Evolutionary conservation across 2,329 filamentous ascomycete species (phyloP), one percentile per base, ranked within the genome.

Genomic region (Ophiostoma pallidulum): DNA sequence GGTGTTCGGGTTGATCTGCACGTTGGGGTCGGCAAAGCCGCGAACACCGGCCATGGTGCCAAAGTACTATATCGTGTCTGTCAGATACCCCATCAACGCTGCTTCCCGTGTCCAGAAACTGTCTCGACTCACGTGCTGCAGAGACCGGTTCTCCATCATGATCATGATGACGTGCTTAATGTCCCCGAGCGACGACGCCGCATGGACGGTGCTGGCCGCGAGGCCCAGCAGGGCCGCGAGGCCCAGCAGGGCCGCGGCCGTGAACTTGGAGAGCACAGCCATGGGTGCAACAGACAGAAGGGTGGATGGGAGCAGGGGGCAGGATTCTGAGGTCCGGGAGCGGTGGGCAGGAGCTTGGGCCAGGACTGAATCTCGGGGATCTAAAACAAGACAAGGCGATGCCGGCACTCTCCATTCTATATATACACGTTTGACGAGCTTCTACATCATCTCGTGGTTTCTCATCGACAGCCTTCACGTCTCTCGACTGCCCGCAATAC

Each of bases 91-190:
- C 7, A 8, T 9, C 12, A 28, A 8, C 22, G 9, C 3, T 22
- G 4, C 14, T 26, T 19, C 6, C 24, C 6, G 24, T 28, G 24
- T 10, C 24, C 24, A 14, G 14, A 29, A 24, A 28, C 13, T 18
- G 19, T 3, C 4, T 12, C 5, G 7, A 48, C 60, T 47, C 38
- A 61, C 60, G 28, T 63, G 61, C 47, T 62, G 59, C 39, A 63
- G 59, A 1, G 61, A 61, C 13, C 61, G 53, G 42, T 63, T 63
- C 49, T 63, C 72, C 55, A 76, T 72, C 74, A 77, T 77, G 55
- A 77, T 74, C 31, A 77, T 66, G n/a, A 77, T 66, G 31, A 77
- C 73, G 66, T 77, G 74, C 46, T 77, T 68, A 50, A 77, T 70
- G 47, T 76, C 72, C 22, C 64, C 64, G 29, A 74, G 60, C 8